Base-by-base conservation (phyloP, 2,329 filamentous ascomycete species). In the Aspergillus melleus region DNA sequence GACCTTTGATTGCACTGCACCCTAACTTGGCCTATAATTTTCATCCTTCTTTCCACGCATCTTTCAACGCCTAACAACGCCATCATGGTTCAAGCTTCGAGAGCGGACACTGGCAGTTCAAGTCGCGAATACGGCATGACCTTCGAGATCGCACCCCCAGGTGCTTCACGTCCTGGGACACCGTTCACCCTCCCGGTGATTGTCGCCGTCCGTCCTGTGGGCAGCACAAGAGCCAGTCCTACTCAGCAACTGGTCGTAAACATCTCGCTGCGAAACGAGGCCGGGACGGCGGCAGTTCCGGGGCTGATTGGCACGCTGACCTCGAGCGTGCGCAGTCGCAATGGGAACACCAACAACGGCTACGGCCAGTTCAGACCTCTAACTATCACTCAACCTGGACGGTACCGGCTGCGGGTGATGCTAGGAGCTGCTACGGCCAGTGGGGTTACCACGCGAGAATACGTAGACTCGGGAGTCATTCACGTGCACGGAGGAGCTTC, bases 101-200 rank as follows among this genome's bases (percentile, higher is more conserved):
- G 54, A 51, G 10, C 26, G 12, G 32, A 57, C 14, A 32, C 30
- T 2, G 65, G 64, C 39, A 62, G 62, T 46, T 65, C 64, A 2
- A 65, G 68, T 26, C 69, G 66, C 26, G 70, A 73, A 58, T 75
- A 70, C 54, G 64, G 61, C 20, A 62, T 74, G 44, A 65, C 66
- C 19, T 74, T 74, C 49, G 71, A 74, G 58, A 65, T 68, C 20
- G 57, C 61, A 16, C 72, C 72, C 32, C 71, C 71, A 16, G 19
- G 66, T 9, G 61, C 71, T 11, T 67, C 62, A 12, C 66, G 64
- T 6, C 71, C 72, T 8, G 66, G 66, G 5, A 52, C 59, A 11
- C 61, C 70, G 8, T 72, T 74, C 54, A 72, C 71, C 6, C 61
- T 74, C 4, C 72, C 72, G 22, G 70, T 75, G 32, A 49, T 74